These are phyloP conservation scores for Syzygium aromaticum DNA, from an alignment of 345 rosid species.

Conservation along the genomic window DNA sequence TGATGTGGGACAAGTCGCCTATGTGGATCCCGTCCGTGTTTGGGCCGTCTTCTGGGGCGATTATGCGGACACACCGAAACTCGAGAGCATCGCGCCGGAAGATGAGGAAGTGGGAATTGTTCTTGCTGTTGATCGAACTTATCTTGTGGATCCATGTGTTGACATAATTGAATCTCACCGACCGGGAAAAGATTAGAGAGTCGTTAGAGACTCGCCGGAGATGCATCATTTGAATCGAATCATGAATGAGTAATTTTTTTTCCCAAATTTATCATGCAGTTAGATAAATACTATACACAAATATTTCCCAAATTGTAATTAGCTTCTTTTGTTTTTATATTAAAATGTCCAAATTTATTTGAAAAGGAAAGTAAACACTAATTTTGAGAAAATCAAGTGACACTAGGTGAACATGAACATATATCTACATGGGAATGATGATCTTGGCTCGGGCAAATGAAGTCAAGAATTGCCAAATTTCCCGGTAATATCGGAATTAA, in stretches of 20 bases:
- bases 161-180: constrained; percentile 1
- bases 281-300: not conserved
- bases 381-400: not conserved
- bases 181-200: not conserved
- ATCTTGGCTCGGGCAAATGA: too few relatives aligned
- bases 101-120: not conserved
- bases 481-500: too few relatives aligned
- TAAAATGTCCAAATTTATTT: not conserved
- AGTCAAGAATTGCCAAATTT: too few relatives aligned
- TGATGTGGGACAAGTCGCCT: not conserved
- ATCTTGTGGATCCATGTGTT: not conserved
- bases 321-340: not conserved
- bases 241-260: not conserved
- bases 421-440: too few relatives aligned
- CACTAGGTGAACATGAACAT: not conserved
- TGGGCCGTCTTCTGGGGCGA: constrained; percentile 4
- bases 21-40: constrained; percentile 11
- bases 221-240: not conserved
- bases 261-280: not conserved
- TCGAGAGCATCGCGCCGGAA: not conserved
- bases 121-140: constrained; percentile 1
- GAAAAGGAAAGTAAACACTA: not conserved
- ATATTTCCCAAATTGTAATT: not conserved
- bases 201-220: not conserved
- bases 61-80: not conserved